Base-by-base conservation (phyloP, 345 rosid species). In the Zanthoxylum bungeanum region DNA sequence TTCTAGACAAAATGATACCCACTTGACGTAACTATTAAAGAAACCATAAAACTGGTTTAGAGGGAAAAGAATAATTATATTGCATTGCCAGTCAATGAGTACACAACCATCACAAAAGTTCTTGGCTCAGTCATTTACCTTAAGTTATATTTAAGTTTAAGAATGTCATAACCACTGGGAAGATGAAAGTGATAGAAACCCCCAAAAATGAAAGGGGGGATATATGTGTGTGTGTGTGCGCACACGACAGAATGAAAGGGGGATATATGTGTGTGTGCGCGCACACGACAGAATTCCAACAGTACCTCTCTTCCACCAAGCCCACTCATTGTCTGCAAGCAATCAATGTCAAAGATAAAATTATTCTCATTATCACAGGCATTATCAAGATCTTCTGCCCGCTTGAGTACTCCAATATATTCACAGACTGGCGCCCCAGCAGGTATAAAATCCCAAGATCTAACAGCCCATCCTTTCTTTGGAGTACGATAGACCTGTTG, bases 371-470 rank as follows among this genome's bases (percentile, higher is more conserved):
- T 95, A 60, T 83, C 93, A n/a, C 78, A 72, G 39, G 82, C 81
- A 76, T 59, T 80, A 53, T 91, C 97, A 44, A 87, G 53, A 73
- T 95, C 99, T 51, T 87, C 96, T 6, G 96, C 83, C 76, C 86
- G 88, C 61, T 64, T 83, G 42, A 95, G 85, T 14, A 79, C 79
- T 63, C 99, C 99, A 28, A 82, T 80, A 56, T 95, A 95, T 79
- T 95, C 98, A 60, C 98, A 95, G 4, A 92, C 91, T 4, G 98
- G 97, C 24, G 97, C 87, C 11, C 98, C 99, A 61, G 99, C 78
- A 42, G 94, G 96, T 71, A 95, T 89, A 76, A 85, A 95, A 55
- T 92, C 97, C 98, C 98, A 91, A 9, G 98, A 91, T 81, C 97
- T 84, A 55, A 92, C 98, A 52, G 93, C 98, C 98, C 99, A 95